Conservation (phyloP, 495 filamentous ascomycete genomes). For the Podospora anserina region DNA sequence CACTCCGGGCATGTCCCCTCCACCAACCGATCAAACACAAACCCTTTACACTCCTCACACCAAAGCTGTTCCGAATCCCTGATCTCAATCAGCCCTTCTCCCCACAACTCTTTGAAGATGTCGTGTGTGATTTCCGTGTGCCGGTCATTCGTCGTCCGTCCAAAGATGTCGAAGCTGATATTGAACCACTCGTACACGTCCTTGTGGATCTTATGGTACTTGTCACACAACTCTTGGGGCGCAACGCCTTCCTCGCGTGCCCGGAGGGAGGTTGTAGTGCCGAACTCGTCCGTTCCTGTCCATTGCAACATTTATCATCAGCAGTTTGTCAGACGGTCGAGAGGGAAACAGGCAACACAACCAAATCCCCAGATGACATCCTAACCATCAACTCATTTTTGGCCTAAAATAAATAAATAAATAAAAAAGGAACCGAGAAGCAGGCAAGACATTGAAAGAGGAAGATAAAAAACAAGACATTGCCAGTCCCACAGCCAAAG, state of each 20-base stretch:
- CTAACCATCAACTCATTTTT: too few relatives aligned
- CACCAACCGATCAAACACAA: slow-evolving; percentile 84
- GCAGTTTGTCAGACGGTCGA: background rate
- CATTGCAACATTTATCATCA: background rate
- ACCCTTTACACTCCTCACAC: slow-evolving; percentile 72
- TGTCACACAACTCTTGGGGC: slow-evolving; percentile 67
- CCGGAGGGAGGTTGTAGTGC: slow-evolving; percentile 73
- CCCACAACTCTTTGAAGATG: slow-evolving; percentile 70
- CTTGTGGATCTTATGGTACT: slow-evolving; percentile 73
- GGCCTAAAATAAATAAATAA: too few relatives aligned
- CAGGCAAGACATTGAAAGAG: background rate
- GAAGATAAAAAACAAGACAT: too few relatives aligned
- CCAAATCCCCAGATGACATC: too few relatives aligned
- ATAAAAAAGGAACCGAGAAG: too few relatives aligned
- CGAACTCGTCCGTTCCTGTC: slow-evolving; percentile 44
- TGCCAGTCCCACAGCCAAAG: too few relatives aligned
- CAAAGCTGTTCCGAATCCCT: slow-evolving; percentile 68
- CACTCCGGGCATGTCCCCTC: slow-evolving; percentile 80
- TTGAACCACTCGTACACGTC: slow-evolving; percentile 72
- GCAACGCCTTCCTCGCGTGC: slow-evolving; percentile 55
- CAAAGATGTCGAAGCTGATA: slow-evolving; percentile 54
- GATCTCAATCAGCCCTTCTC: slow-evolving; percentile 72
- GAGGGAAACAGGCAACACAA: background rate
- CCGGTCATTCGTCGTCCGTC: slow-evolving; percentile 67
- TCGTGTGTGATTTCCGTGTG: slow-evolving; percentile 79